Conservation (phyloP, 345 rosid genomes). For the Erysimum cheiranthoides region DNA sequence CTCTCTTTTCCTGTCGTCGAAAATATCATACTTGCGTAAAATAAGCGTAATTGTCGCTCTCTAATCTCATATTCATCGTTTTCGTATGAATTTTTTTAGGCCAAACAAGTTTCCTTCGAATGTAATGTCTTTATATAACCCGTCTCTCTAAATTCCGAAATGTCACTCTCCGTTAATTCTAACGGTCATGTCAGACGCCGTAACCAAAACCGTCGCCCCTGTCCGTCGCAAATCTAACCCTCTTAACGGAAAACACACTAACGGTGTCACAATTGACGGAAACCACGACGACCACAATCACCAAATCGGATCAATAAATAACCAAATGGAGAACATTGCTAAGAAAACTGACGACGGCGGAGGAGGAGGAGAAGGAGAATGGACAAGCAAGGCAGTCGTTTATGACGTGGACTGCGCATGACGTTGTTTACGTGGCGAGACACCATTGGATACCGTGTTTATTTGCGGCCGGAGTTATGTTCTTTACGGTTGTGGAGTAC, state of each 20-base stretch:
- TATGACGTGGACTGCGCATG: constrained; percentile 65
- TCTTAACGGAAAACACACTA: constrained; percentile 28
- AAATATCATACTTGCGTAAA: constrained; percentile 21
- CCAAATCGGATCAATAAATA: background rate
- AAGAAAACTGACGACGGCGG: constrained; percentile 36
- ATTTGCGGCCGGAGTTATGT: constrained; percentile 63
- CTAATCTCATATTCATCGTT: constrained; percentile 38
- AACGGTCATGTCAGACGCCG: constrained; percentile 40
- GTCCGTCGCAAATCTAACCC: constrained; percentile 41
- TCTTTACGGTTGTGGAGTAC: constrained; percentile 92
- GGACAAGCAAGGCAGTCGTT: constrained; percentile 51
- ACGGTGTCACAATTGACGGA: constrained; percentile 16
- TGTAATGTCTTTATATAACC: constrained; percentile 29
- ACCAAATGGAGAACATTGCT: constrained; percentile 16
- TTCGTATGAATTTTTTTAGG: constrained; percentile 32
- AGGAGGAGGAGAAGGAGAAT: constrained; percentile 2
- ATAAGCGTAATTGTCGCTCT: constrained; percentile 39
- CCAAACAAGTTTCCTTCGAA: constrained; percentile 36
- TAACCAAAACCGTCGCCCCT: constrained; percentile 36
- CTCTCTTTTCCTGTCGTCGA: constrained; percentile 19
- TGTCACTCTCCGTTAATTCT: constrained; percentile 36
- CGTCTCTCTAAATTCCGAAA: constrained; percentile 15
- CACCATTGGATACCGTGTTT: constrained; percentile 73
- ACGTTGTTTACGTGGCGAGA: constrained; percentile 58
- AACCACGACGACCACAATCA: background rate